Evolutionary conservation across 257 asterid species (phyloP).

Genomic region (Paraleonurus japonicus): DNA sequence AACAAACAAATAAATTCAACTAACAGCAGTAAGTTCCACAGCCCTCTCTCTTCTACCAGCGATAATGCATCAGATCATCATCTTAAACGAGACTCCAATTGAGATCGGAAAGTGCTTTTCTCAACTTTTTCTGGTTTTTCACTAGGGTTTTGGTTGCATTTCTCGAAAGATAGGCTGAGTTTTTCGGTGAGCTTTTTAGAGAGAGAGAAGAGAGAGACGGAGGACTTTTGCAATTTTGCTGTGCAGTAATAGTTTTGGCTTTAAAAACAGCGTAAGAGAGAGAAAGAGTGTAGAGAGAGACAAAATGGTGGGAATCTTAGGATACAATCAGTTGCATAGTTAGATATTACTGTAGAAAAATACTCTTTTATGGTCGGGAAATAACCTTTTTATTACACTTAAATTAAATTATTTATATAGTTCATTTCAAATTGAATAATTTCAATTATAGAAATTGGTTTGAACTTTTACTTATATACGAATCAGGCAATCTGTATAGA

Average conservation of each 20-base stretch:
- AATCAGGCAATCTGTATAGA: no score
- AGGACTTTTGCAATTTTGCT: slow-evolving; percentile 34
- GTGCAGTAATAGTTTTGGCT: slow-evolving; percentile 36
- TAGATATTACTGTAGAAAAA: slow-evolving; percentile 3
- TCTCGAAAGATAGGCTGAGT: slow-evolving; percentile 27
- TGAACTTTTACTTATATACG: no score
- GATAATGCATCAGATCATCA: slow-evolving; percentile 38
- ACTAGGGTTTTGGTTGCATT: slow-evolving; percentile 46
- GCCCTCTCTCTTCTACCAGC: not conserved
- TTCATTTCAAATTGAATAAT: no score
- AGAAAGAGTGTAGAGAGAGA: slow-evolving; percentile 16
- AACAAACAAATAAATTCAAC: slow-evolving; percentile 17
- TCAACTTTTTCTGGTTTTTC: slow-evolving; percentile 6
- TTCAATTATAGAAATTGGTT: no score
- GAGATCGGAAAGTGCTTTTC: slow-evolving; percentile 31
- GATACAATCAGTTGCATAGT: slow-evolving; percentile 30
- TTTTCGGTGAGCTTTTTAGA: slow-evolving; percentile 27
- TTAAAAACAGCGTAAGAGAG: slow-evolving; percentile 31
- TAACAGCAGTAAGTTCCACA: slow-evolving; percentile 18
- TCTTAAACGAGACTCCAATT: slow-evolving; percentile 25
- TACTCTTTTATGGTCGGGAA: slow-evolving; percentile 10
- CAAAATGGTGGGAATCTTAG: slow-evolving; percentile 23
- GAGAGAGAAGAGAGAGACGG: slow-evolving; percentile 33
- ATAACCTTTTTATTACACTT: not conserved
- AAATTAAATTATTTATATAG: not conserved